Conservation (phyloP, 2,329 filamentous ascomycete genomes). For the Claviceps africana region DNA sequence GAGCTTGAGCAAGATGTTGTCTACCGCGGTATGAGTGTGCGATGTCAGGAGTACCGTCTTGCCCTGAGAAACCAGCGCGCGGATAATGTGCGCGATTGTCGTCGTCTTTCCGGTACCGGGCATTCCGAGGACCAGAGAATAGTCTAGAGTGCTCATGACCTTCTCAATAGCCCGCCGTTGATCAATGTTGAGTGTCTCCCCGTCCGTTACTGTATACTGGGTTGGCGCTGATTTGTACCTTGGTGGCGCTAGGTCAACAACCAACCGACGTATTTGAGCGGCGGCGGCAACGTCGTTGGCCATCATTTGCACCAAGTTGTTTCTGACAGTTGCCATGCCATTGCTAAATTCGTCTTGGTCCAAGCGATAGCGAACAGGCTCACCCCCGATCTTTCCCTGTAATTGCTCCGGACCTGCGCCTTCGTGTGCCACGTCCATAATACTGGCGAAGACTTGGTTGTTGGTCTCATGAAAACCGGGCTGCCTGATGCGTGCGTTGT, state of each 20-base stretch:
- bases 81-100: constrained; percentile 94
- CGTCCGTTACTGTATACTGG: constrained; percentile 46
- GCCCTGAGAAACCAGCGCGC: constrained; percentile 71
- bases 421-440: constrained; percentile 65
- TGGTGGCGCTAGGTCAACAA: constrained; percentile 64
- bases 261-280: constrained; percentile 58
- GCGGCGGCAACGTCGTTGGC: constrained; percentile 59
- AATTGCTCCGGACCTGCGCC: constrained; percentile 37
- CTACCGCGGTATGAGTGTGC: constrained; percentile 93
- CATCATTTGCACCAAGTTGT: constrained; percentile 91
- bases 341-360: constrained; percentile 99
- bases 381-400: constrained; percentile 35
- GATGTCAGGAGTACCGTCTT: constrained; percentile 90
- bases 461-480: constrained; percentile 58
- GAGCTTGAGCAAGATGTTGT: constrained; percentile 94
- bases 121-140: constrained; percentile 96
- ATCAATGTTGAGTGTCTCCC: constrained; percentile 67
- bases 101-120: constrained; percentile 97
- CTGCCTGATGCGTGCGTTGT: constrained; percentile 67
- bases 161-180: constrained; percentile 80
- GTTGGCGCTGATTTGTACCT: constrained; percentile 55
- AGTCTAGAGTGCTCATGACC: constrained; percentile 90
- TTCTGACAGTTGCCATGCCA: constrained; percentile 87
- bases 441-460: constrained; percentile 80
- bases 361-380: constrained; percentile 60